phyloP scores from a whole-genome alignment of 2,329 filamentous ascomycete species.

The Cadophora gregata region DNA sequence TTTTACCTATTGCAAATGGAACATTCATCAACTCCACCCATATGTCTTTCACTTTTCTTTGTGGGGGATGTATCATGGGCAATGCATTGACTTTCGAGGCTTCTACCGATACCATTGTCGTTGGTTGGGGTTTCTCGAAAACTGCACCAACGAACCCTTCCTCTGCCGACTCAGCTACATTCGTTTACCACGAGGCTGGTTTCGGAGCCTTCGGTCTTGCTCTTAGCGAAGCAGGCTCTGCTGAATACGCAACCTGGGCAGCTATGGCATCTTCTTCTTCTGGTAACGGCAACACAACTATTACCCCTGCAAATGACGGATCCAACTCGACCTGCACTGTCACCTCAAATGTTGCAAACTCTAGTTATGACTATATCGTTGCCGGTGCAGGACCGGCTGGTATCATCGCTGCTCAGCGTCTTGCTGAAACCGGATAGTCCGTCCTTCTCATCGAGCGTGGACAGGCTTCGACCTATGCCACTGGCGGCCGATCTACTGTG shows the following conservation, averaged over 20 bases:
- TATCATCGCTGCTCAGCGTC: slow-evolving; percentile 58
- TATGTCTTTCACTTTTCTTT: slow-evolving; percentile 60
- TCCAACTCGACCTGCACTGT: slow-evolving; percentile 28
- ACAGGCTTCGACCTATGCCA: slow-evolving; percentile 30
- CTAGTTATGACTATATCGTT: slow-evolving; percentile 66
- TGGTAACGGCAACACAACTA: slow-evolving; percentile 15
- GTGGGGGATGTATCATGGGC: slow-evolving; percentile 49
- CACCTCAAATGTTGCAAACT: slow-evolving; percentile 32
- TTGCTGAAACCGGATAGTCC: slow-evolving; percentile 53
- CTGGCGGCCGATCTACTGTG: slow-evolving; percentile 32
- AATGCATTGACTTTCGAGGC: slow-evolving; percentile 23
- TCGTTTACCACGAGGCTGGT: slow-evolving; percentile 32
- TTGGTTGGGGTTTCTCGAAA: slow-evolving; percentile 31
- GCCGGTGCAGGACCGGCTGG: slow-evolving; percentile 68
- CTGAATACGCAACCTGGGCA: slow-evolving; percentile 31
- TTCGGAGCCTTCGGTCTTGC: slow-evolving; percentile 32
- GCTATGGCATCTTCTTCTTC: slow-evolving; percentile 22
- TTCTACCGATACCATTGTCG: slow-evolving; percentile 40
- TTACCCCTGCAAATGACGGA: slow-evolving; percentile 13
- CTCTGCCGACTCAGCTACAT: slow-evolving; percentile 27
- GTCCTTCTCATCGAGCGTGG: slow-evolving; percentile 50
- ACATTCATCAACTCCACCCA: slow-evolving; percentile 60
- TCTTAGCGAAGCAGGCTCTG: slow-evolving; percentile 26
- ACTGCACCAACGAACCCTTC: slow-evolving; percentile 26
- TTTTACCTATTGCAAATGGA: slow-evolving; percentile 54